Evolutionary conservation across 1,284 basidiomycete genomes (phyloP).

Genomic region (Malassezia brasiliensis): DNA sequence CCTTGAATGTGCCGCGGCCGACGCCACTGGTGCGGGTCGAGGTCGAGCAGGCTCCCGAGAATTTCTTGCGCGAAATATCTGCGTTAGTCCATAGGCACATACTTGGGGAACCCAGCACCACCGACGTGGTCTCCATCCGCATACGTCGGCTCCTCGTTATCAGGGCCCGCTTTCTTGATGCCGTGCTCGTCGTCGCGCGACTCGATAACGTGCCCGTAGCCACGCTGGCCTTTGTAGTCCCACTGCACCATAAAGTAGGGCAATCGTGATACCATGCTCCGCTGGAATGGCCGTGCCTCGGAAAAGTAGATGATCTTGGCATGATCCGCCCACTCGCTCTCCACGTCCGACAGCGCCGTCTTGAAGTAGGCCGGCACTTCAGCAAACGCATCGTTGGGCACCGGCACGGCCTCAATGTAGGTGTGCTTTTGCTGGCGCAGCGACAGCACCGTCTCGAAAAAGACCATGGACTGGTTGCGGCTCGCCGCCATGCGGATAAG

Average conservation of each 20-base stretch:
- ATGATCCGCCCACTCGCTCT: conserved; percentile 94
- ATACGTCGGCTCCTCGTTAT: conserved; percentile 18
- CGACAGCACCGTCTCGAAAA: conserved; percentile 81
- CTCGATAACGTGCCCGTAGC: conserved; percentile 65
- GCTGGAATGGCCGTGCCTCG: conserved; percentile 25
- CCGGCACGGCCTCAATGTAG: conserved; percentile 76
- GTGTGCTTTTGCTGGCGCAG: conserved; percentile 82
- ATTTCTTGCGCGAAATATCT: conserved; percentile 75
- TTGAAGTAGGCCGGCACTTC: conserved; percentile 86
- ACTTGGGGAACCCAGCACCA: conserved; percentile 53
- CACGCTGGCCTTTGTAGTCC: conserved; percentile 69
- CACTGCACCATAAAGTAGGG: conserved; percentile 99
- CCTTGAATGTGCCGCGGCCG: conserved; percentile 55
- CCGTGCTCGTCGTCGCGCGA: conserved; percentile 53
- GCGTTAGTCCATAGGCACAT: background rate
- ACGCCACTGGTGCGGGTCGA: conserved; percentile 79
- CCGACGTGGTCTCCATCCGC: conserved; percentile 79
- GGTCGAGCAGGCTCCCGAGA: conserved; percentile 76
- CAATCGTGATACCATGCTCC: conserved; percentile 71
- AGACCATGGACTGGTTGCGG: conserved; percentile 77
- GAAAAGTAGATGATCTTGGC: conserved; percentile 92
- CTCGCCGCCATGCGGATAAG: conserved; percentile 79
- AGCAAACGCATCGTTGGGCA: conserved; percentile 74
- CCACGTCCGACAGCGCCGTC: conserved; percentile 78
- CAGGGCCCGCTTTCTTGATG: conserved; percentile 50